These are phyloP conservation scores for Russula virescens DNA, from an alignment of 768 basidiomycete species.

Conservation along the genomic window DNA sequence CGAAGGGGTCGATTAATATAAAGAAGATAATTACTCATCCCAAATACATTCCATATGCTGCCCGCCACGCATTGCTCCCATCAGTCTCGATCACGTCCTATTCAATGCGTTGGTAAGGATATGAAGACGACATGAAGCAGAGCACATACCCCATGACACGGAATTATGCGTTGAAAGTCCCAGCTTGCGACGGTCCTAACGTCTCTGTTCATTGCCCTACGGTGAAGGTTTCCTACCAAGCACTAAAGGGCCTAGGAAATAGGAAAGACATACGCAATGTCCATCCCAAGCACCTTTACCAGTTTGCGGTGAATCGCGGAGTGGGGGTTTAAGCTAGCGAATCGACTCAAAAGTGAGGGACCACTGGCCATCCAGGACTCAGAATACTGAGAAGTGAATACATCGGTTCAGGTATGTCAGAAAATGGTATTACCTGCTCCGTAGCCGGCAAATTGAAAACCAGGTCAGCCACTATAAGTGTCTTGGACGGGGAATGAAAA, in stretches of 20 bases:
- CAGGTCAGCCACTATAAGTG: constrained; percentile 76
- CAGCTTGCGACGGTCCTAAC: constrained; percentile 60
- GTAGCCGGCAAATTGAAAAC: constrained; percentile 74
- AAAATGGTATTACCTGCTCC: constrained; percentile 51
- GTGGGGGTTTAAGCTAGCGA: constrained; percentile 2
- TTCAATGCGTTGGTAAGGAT: constrained; percentile 10
- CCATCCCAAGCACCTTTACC: constrained; percentile 9
- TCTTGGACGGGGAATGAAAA: constrained; percentile 63
- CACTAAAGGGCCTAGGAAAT: neutral
- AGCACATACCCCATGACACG: constrained; percentile 55
- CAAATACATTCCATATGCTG: constrained; percentile 24
- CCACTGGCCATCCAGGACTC: constrained; percentile 11
- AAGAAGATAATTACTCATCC: neutral
- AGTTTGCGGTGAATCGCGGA: neutral
- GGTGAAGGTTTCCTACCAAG: neutral
- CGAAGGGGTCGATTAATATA: neutral
- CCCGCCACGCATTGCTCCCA: constrained; percentile 34
- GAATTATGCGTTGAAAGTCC: constrained; percentile 71
- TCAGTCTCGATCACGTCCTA: constrained; percentile 40
- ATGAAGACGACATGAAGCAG: neutral
- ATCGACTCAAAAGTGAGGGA: neutral
- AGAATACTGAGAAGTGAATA: neutral
- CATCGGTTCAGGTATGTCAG: neutral
- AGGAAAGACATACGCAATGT: neutral
- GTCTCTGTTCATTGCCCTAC: constrained; percentile 54